These are phyloP conservation scores for Paecilomyces variotii DNA, from an alignment of 2,329 filamentous ascomycete species.

Conservation along the genomic window DNA sequence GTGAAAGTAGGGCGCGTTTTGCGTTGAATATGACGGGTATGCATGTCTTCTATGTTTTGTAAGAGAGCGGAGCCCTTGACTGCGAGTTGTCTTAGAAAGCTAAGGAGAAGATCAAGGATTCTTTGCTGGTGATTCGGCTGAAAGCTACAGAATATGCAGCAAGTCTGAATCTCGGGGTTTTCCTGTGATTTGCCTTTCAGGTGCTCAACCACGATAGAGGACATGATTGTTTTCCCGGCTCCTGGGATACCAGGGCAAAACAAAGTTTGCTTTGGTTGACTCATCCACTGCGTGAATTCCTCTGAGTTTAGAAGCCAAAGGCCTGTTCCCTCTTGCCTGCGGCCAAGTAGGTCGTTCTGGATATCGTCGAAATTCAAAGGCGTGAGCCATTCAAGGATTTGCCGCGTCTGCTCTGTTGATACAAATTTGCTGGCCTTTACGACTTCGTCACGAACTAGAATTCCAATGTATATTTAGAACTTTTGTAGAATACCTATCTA, in stretches of 20 bases:
- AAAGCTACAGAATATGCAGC: constrained; percentile 41
- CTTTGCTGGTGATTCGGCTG: constrained; percentile 30
- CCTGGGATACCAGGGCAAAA: constrained; percentile 45
- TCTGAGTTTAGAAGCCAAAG: constrained; percentile 8
- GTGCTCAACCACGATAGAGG: constrained; percentile 36
- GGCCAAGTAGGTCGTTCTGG: constrained; percentile 10
- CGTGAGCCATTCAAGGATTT: constrained; percentile 9
- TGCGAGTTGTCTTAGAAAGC: constrained; percentile 32
- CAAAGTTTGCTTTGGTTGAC: constrained; percentile 19
- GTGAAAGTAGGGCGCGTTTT: constrained; percentile 7
- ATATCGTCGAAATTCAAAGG: constrained; percentile 4
- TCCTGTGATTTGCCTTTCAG: constrained; percentile 18
- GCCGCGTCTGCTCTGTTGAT: too few species aligned
- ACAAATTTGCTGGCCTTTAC: too few species aligned
- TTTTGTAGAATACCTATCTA: too few species aligned
- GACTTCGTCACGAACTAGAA: too few species aligned
- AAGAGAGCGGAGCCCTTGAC: constrained; percentile 18
- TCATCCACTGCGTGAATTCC: constrained; percentile 9
- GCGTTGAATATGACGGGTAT: constrained; percentile 17
- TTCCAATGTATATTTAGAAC: too few species aligned
- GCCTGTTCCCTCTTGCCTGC: constrained; percentile 8
- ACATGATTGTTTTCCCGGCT: constrained; percentile 43
- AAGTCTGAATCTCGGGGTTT: constrained; percentile 24
- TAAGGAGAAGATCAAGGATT: constrained; percentile 21
- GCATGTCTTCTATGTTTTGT: constrained; percentile 9